Evolutionary conservation across 192 early-diverging fungal species (phyloP).

Genomic region (Podila minutissima): DNA sequence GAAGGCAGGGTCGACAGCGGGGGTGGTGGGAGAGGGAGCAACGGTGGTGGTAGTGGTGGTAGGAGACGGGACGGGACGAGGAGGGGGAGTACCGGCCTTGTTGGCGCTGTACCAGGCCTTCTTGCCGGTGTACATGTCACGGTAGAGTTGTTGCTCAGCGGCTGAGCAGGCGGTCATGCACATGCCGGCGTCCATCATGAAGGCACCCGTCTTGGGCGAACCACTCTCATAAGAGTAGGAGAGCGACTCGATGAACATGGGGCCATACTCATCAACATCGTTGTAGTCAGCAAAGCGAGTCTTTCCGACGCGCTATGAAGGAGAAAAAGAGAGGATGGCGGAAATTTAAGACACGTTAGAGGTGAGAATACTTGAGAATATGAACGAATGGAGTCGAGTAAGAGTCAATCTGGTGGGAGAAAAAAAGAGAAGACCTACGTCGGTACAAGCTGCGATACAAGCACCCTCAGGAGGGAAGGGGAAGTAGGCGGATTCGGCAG

Average conservation of each 20-base stretch:
- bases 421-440: slow-evolving; percentile 9
- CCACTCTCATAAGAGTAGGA: slow-evolving; percentile 15
- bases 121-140: not conserved
- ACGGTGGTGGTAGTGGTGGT: not conserved
- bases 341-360: not conserved
- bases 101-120: slow-evolving; percentile 10
- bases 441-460: slow-evolving; percentile 19
- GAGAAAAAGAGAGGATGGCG: not conserved
- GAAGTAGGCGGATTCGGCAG: slow-evolving; percentile 32
- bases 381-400: not conserved
- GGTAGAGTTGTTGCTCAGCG: not conserved
- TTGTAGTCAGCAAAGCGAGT: slow-evolving; percentile 6
- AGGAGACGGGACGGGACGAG: not conserved
- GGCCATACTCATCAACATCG: slow-evolving; percentile 8
- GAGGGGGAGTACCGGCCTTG: not conserved
- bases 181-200: slow-evolving; percentile 26
- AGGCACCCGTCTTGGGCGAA: not conserved
- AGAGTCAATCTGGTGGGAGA: not conserved
- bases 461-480: slow-evolving; percentile 30
- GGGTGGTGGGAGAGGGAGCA: too few relatives aligned
- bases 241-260: slow-evolving; percentile 11
- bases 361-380: not conserved
- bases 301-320: slow-evolving; percentile 25
- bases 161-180: slow-evolving; percentile 3
- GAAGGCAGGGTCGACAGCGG: not conserved